These are phyloP conservation scores for Salix caprea DNA, from an alignment of 345 rosid genomes.

Conservation along the genomic window DNA sequence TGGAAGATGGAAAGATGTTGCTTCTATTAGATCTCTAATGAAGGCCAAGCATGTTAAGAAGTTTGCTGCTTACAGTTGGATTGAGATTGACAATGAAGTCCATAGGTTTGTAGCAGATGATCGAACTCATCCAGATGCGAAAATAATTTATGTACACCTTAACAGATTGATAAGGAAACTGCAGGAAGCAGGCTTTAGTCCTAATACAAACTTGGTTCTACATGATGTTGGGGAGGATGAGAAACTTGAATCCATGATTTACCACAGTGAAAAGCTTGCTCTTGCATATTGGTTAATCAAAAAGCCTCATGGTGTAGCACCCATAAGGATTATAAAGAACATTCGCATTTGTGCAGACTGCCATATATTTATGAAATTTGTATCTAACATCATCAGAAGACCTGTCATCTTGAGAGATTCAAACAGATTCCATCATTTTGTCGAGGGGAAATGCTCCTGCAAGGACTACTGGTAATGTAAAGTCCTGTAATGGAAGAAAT, in stretches of 20 bases:
- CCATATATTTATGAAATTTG: conserved; percentile 54
- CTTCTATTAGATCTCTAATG: conserved; percentile 52
- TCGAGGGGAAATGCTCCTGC: conserved; percentile 56
- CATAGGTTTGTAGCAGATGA: conserved; percentile 59
- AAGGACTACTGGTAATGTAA: conserved; percentile 45
- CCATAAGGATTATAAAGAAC: conserved; percentile 57
- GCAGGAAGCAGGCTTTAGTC: conserved; percentile 43
- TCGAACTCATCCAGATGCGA: conserved; percentile 46
- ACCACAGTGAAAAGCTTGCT: conserved; percentile 65
- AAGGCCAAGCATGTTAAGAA: conserved; percentile 47
- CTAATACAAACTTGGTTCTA: conserved; percentile 41
- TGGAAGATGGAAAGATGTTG: conserved; percentile 59
- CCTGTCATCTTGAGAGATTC: conserved; percentile 48
- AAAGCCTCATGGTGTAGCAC: conserved; percentile 30
- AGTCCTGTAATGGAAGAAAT: not conserved
- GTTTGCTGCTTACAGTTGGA: conserved; percentile 60
- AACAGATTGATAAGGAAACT: conserved; percentile 34
- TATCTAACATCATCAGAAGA: conserved; percentile 35
- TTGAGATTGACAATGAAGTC: conserved; percentile 43
- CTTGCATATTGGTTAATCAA: conserved; percentile 50
- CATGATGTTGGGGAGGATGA: conserved; percentile 52
- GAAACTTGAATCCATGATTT: conserved; percentile 45
- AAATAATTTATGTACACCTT: conserved; percentile 39
- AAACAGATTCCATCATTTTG: conserved; percentile 61
- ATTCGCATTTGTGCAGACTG: conserved; percentile 61